Conservation (phyloP, 257 asterid genomes). For the Solanum gandarillasii region DNA sequence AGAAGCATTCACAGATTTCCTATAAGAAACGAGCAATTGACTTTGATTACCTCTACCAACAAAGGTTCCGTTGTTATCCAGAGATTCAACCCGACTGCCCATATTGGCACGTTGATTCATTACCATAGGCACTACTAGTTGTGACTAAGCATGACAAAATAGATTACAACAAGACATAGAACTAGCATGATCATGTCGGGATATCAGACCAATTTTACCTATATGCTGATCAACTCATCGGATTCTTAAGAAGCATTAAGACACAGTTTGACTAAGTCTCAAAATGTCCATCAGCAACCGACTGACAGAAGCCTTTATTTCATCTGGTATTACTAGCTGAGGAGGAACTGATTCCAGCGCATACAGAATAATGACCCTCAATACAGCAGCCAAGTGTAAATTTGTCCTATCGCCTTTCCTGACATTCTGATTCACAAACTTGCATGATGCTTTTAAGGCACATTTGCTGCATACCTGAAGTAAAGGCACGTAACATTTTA, state of each 20-base stretch:
- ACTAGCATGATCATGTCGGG: background rate
- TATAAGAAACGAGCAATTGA: background rate
- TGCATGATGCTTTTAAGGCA: constrained; percentile 45
- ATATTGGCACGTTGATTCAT: background rate
- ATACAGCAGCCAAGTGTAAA: constrained; percentile 33
- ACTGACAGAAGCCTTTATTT: constrained; percentile 35
- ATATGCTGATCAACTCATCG: background rate
- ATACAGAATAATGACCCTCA: constrained; percentile 39
- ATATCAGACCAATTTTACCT: background rate
- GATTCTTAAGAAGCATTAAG: constrained; percentile 5
- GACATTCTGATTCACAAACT: constrained; percentile 26
- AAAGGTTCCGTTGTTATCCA: background rate
- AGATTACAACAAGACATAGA: background rate
- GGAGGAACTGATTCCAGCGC: constrained; percentile 55
- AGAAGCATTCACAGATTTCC: background rate
- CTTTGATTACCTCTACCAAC: background rate
- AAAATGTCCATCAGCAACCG: constrained; percentile 47
- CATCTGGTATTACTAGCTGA: constrained; percentile 45
- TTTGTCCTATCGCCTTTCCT: constrained; percentile 9
- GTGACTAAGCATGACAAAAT: background rate
- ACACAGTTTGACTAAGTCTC: constrained; percentile 33
- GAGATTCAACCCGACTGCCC: background rate
- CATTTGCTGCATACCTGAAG: constrained; percentile 72
- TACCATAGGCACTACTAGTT: background rate
- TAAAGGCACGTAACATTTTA: background rate